Base-by-base conservation (phyloP, 805 yeast genomes). In the Phaffomyces thermotolerans region DNA sequence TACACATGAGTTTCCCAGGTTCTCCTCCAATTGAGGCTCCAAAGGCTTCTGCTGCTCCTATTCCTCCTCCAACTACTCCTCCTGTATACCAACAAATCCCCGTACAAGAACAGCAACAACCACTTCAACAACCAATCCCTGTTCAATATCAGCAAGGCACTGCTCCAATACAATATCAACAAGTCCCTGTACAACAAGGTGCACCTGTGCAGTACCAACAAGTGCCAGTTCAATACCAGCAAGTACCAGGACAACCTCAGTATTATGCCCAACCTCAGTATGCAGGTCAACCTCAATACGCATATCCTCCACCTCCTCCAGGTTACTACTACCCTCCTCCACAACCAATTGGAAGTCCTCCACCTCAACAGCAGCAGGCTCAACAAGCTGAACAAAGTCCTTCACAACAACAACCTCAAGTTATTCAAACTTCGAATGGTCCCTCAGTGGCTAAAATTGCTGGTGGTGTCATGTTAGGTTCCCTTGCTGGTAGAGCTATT, bases 381-480 rank as follows among this genome's bases (percentile, higher is more conserved):
- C 41, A 29, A 6, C 38, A 29, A 33, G 34, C 25, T n/a, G 25
- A 34, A 12, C 38, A 18, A 10, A 30, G 24, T 22, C 40, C 24
- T 9, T 30, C 33, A 29, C 44, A 36, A 24, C 45, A 37, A 13
- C 31, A 34, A n/a, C 29, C n/a, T 4, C 41, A 29, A 7, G 38
- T 33, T 13, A 34, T 33, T 15, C 44, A 30, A 13, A 31, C 24
- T 8, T n/a, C 18, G 9, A 29, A 31, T 6, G 44, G 44, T 30
- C 41, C 44, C 13, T 37, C 39, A 20, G 27, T 38, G 24, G 39
- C 41, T 34, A 42, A 20, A 31, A 34, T 42, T 29, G 45, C 39
- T 2, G 45, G 45, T 29, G 45, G 45, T 38, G 35, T 32, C n/a
- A 15, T 42, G 24, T 25, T 33, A 7, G 43, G 44, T 29, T 32